Conservation (phyloP, 1,139 yeast genomes). For the Debaryomyces subglobosus region DNA sequence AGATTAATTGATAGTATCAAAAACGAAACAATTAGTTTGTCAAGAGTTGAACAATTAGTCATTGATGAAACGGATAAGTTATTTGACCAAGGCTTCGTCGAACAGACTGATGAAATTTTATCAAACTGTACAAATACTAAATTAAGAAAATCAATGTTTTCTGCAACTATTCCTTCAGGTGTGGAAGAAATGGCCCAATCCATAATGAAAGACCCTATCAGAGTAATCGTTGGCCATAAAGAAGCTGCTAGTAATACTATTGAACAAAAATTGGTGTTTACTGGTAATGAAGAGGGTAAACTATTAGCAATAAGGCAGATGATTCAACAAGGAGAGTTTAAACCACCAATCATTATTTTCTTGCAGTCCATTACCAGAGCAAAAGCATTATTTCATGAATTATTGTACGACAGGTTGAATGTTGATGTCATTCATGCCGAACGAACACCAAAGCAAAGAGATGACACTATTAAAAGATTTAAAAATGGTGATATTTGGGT, state of each 20-base stretch:
- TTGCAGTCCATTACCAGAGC: constrained; percentile 93
- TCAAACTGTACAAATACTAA: constrained; percentile 61
- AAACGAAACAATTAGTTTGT: constrained; percentile 57
- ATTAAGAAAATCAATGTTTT: constrained; percentile 75
- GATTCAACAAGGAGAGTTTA: constrained; percentile 81
- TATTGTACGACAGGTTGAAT: constrained; percentile 85
- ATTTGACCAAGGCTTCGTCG: constrained; percentile 87
- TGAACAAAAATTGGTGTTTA: constrained; percentile 80
- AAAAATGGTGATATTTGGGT: constrained; percentile 94
- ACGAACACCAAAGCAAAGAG: constrained; percentile 87
- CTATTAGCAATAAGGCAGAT: constrained; percentile 87
- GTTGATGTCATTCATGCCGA: constrained; percentile 98
- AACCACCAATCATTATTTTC: constrained; percentile 92
- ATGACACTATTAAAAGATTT: constrained; percentile 80
- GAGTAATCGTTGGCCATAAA: constrained; percentile 89
- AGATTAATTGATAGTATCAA: constrained; percentile 80
- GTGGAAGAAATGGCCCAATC: constrained; percentile 87
- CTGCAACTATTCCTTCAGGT: constrained; percentile 94
- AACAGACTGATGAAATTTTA: constrained; percentile 86
- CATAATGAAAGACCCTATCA: constrained; percentile 82
- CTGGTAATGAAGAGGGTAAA: constrained; percentile 96
- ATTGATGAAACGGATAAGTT: constrained; percentile 97
- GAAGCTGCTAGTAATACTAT: constrained; percentile 88
- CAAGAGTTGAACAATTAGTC: constrained; percentile 69
- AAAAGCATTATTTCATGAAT: constrained; percentile 90